A percentile compares a stretch with the other conserved stretches of the same genome.
These are phyloP conservation scores for Russula sp. DNA, from an alignment of 768 basidiomycete genomes.

Conservation along the genomic window DNA sequence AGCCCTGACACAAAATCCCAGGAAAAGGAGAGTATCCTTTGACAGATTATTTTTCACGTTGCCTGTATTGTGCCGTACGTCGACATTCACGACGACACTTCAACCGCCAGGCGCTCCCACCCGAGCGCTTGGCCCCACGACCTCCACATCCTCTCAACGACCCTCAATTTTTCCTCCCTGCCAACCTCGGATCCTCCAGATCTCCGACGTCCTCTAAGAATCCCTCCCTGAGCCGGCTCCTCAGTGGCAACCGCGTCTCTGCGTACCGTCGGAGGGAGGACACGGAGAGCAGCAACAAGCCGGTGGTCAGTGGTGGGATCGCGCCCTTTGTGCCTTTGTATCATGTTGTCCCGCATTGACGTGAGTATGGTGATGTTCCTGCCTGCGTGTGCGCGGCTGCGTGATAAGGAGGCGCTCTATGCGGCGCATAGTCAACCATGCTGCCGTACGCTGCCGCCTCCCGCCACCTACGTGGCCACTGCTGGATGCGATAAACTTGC, in stretches of 20 bases:
- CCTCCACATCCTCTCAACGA: constrained; percentile 86
- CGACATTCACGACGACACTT: constrained; percentile 7
- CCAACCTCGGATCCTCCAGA: constrained; percentile 73
- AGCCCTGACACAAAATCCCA: too few relatives aligned
- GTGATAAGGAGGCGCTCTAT: constrained; percentile 67
- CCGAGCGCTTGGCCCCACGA: constrained; percentile 72
- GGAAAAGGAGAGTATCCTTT: too few relatives aligned
- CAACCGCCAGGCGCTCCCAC: constrained; percentile 45
- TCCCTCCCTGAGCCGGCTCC: constrained; percentile 63
- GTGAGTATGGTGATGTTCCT: constrained; percentile 18
- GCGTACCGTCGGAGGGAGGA: constrained; percentile 65
- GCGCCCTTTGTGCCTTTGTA: constrained; percentile 32
- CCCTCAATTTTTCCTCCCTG: constrained; percentile 67
- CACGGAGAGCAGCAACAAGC: constrained; percentile 69
- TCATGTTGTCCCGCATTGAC: constrained; percentile 11
- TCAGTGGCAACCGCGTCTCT: constrained; percentile 51
- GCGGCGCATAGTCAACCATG: constrained; percentile 74
- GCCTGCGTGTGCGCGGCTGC: constrained; percentile 39
- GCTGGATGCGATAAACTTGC: constrained; percentile 49
- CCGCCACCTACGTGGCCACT: constrained; percentile 58
- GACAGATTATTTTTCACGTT: neutral
- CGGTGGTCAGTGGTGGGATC: constrained; percentile 61
- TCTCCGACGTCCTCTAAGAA: constrained; percentile 85
- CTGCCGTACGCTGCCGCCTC: constrained; percentile 49
- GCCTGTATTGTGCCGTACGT: neutral